Evolutionary conservation across 1,284 basidiomycete genomes (phyloP).

Genomic region (Bjerkandera adusta): DNA sequence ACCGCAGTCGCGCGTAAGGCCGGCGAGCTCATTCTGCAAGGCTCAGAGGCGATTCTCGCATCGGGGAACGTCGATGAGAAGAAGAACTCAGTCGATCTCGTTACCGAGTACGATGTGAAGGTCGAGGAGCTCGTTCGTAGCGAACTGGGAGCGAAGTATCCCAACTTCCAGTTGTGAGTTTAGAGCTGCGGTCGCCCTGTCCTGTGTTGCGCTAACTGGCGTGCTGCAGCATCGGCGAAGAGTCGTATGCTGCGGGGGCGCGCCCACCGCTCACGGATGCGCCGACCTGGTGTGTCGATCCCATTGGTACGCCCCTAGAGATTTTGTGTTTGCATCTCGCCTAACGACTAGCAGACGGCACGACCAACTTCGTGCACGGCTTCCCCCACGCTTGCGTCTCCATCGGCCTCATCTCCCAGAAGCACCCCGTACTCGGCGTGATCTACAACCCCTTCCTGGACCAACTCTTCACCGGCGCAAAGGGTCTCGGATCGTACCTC

Average conservation of each 20-base stretch:
- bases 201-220: neutral
- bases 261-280: slow-evolving; percentile 75
- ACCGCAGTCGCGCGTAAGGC: slow-evolving; percentile 69
- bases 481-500: slow-evolving; percentile 81
- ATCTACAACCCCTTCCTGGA: slow-evolving; percentile 93
- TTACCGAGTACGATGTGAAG: slow-evolving; percentile 95
- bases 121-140: slow-evolving; percentile 86
- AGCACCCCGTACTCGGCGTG: slow-evolving; percentile 82
- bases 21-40: slow-evolving; percentile 71
- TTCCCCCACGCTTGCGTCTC: slow-evolving; percentile 92
- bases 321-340: neutral
- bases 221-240: slow-evolving; percentile 84
- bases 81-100: slow-evolving; percentile 90
- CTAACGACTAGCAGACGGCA: slow-evolving; percentile 63
- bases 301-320: slow-evolving; percentile 63
- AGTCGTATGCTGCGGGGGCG: slow-evolving; percentile 76
- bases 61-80: slow-evolving; percentile 71
- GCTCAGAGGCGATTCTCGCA: slow-evolving; percentile 67
- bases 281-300: slow-evolving; percentile 92
- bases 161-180: slow-evolving; percentile 80
- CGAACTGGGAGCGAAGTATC: slow-evolving; percentile 69
- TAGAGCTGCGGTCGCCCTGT: neutral
- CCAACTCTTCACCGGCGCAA: slow-evolving; percentile 79
- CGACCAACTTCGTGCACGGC: slow-evolving; percentile 92
- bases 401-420: slow-evolving; percentile 84